These are phyloP conservation scores for Rhynchospora pubera DNA, from an alignment of 176 grass and related monocot species.

Conservation along the genomic window DNA sequence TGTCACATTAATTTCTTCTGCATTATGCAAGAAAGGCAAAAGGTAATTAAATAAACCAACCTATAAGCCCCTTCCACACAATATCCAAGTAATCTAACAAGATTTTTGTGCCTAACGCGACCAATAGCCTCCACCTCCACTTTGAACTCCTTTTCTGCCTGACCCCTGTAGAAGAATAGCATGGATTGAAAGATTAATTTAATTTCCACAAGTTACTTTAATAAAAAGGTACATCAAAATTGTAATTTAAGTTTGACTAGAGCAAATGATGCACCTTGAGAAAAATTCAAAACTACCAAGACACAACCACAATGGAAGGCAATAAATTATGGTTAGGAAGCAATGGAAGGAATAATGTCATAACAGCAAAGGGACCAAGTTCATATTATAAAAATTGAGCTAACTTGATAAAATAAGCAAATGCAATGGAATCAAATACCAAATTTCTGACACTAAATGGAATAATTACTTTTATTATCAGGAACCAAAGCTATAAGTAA, in stretches of 20 bases:
- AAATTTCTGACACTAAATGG: neutral
- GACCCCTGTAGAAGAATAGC: conserved; percentile 42
- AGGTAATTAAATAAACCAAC: conserved; percentile 23
- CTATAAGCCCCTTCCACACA: conserved; percentile 79
- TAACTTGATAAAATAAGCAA: neutral
- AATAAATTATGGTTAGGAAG: conserved; percentile 4
- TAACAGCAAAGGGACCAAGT: neutral
- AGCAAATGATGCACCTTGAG: neutral
- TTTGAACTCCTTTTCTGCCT: conserved; percentile 83
- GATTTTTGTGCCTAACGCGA: conserved; percentile 91
- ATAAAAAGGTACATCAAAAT: neutral
- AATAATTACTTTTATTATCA: neutral
- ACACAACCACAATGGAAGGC: neutral
- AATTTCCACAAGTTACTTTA: neutral
- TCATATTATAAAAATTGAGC: neutral
- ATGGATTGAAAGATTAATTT: neutral
- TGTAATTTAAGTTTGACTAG: neutral
- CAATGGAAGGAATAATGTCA: conserved; percentile 1
- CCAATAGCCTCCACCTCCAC: conserved; percentile 76
- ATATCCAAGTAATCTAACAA: conserved; percentile 89
- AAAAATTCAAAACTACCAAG: neutral
- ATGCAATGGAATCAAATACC: neutral
- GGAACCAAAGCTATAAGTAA: neutral
- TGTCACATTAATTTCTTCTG: neutral
- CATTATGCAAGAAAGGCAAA: conserved; percentile 8